Conservation (phyloP, 306 rosid genomes). For the Rosa chinensis region DNA sequence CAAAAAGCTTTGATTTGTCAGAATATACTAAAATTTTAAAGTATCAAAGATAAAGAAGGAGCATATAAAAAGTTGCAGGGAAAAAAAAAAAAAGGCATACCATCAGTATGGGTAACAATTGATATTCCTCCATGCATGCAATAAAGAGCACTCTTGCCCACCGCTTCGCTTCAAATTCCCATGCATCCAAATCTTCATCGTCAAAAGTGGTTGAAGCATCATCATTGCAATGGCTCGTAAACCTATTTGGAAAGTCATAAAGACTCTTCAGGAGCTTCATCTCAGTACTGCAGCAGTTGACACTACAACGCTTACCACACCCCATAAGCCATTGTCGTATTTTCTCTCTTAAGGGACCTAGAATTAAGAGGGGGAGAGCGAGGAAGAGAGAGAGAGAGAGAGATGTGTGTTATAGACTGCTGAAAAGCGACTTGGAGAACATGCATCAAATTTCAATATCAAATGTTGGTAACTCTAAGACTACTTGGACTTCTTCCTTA, state of each 20-base stretch:
- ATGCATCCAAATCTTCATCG: constrained; percentile 77
- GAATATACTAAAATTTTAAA: not conserved
- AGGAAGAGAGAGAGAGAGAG: constrained; percentile 26
- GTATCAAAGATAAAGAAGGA: constrained; percentile 5
- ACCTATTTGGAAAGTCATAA: constrained; percentile 64
- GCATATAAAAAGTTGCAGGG: not conserved
- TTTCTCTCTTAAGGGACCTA: constrained; percentile 69
- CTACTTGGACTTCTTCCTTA: not conserved
- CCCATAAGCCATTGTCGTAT: constrained; percentile 76
- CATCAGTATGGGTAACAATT: constrained; percentile 55
- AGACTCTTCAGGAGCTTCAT: constrained; percentile 59
- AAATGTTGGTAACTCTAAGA: not conserved
- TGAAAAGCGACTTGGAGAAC: not conserved
- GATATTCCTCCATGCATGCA: constrained; percentile 55
- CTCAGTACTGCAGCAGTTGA: constrained; percentile 49
- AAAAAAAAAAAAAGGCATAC: constrained; percentile 38
- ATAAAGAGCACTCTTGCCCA: constrained; percentile 92
- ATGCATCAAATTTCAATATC: constrained; percentile 1
- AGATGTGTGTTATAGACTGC: not conserved
- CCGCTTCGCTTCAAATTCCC: constrained; percentile 83
- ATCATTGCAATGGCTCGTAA: constrained; percentile 29
- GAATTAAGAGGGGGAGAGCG: not conserved
- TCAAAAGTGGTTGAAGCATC: constrained; percentile 51
- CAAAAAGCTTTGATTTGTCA: constrained; percentile 2
- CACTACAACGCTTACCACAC: constrained; percentile 54